These are phyloP conservation scores for Vaccinium darrowii DNA, from an alignment of 148 eudicot species.

Conservation along the genomic window DNA sequence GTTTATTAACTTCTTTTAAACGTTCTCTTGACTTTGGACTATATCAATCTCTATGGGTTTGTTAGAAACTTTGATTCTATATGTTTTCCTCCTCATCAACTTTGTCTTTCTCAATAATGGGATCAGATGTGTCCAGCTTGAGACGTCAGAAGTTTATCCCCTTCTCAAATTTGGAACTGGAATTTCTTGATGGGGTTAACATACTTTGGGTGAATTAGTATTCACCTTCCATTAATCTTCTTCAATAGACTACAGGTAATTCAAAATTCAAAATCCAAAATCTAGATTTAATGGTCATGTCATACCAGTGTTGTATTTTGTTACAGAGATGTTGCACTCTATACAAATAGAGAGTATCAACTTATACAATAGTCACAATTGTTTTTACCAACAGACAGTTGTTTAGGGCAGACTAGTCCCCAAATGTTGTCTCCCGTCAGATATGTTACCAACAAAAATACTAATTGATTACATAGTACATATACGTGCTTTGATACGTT, in stretches of 20 bases:
- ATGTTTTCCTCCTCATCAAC: not conserved
- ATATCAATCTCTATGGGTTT: slow-evolving; percentile 1
- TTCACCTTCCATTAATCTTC: not conserved
- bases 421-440: not conserved
- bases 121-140: not conserved
- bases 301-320: not conserved
- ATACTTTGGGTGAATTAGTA: not conserved
- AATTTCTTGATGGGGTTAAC: not conserved
- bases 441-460: not conserved
- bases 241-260: not conserved
- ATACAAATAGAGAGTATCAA: not conserved
- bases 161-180: not conserved
- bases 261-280: not conserved
- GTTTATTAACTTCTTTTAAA: not conserved
- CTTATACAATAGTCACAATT: not conserved
- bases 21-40: not conserved
- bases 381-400: too few relatives aligned
- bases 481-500: not conserved
- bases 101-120: not conserved
- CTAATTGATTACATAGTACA: too few relatives aligned
- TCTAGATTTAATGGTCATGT: not conserved
- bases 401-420: not conserved
- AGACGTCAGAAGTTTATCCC: not conserved
- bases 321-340: not conserved
- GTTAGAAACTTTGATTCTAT: not conserved